These are phyloP conservation scores for Rhizomucor pusillus DNA, from an alignment of 371 early-diverging fungal species.

Conservation along the genomic window DNA sequence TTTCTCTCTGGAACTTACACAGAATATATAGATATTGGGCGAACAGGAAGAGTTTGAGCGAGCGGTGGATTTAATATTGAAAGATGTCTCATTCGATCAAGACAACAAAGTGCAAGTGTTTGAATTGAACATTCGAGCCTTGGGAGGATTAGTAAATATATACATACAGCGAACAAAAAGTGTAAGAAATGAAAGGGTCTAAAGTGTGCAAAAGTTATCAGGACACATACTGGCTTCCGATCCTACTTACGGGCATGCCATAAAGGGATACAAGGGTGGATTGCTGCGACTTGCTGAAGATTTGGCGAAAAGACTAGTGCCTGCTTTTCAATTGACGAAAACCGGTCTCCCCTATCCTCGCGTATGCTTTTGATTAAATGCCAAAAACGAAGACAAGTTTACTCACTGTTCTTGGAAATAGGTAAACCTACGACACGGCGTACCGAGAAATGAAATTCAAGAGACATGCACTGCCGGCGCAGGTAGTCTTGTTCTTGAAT, in stretches of 20 bases:
- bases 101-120: slow-evolving; percentile 92
- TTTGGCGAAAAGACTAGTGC: slow-evolving; percentile 84
- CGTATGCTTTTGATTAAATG: slow-evolving; percentile 34
- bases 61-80: slow-evolving; percentile 67
- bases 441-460: slow-evolving; percentile 62
- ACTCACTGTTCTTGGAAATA: slow-evolving; percentile 8
- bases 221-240: slow-evolving; percentile 87
- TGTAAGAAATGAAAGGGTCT: not conserved
- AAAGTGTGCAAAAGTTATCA: slow-evolving; percentile 51
- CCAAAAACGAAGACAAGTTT: not conserved
- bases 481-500: slow-evolving; percentile 92
- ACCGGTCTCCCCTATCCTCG: slow-evolving; percentile 87
- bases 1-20: not conserved
- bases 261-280: slow-evolving; percentile 69
- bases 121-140: slow-evolving; percentile 88
- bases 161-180: not conserved
- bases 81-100: slow-evolving; percentile 72
- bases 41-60: slow-evolving; percentile 68
- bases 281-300: slow-evolving; percentile 77
- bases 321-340: slow-evolving; percentile 83
- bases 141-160: slow-evolving; percentile 78
- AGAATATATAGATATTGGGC: slow-evolving; percentile 55
- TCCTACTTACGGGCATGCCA: slow-evolving; percentile 50
- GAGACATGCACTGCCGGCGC: slow-evolving; percentile 93
- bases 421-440: slow-evolving; percentile 79